Evolutionary conservation across 345 rosid genomes (phyloP).

Genomic region (Melaleuca quinquenervia): DNA sequence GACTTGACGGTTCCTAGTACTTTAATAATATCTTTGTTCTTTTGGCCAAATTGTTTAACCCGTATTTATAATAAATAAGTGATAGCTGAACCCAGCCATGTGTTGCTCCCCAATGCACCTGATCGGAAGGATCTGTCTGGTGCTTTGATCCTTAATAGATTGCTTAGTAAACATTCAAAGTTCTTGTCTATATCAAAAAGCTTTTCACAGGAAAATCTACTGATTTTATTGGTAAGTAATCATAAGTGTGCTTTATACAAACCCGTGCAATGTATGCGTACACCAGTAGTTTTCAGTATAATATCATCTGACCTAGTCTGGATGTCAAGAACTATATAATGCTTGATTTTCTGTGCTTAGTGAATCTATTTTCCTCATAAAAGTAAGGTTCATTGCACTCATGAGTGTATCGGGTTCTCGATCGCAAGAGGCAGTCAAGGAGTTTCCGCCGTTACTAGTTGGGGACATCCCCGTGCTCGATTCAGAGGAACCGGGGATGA

Average conservation of each 20-base stretch:
- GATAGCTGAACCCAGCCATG: too few relatives aligned
- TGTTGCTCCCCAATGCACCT: too few relatives aligned
- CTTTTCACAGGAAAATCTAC: background rate
- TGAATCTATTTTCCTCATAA: too few relatives aligned
- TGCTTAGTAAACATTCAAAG: background rate
- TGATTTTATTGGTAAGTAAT: background rate
- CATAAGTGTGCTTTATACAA: background rate
- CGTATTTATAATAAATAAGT: too few relatives aligned
- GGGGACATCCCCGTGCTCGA: conserved; percentile 23
- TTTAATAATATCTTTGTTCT: too few relatives aligned
- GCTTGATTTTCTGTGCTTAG: too few relatives aligned
- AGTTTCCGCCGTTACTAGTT: conserved; percentile 25
- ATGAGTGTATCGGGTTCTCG: conserved; percentile 21
- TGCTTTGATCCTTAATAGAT: background rate
- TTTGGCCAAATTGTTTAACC: too few relatives aligned
- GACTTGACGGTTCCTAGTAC: too few relatives aligned
- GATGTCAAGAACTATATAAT: background rate
- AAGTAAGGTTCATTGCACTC: too few relatives aligned
- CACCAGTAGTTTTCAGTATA: background rate
- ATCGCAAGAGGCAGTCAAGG: conserved; percentile 22
- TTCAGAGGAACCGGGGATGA: conserved; percentile 3
- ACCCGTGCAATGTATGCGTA: background rate
- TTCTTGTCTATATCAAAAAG: background rate
- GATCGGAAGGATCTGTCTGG: too few relatives aligned
- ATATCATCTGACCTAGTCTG: background rate